Conservation (phyloP, 768 basidiomycete species). For the Phaffia tasmanica region DNA sequence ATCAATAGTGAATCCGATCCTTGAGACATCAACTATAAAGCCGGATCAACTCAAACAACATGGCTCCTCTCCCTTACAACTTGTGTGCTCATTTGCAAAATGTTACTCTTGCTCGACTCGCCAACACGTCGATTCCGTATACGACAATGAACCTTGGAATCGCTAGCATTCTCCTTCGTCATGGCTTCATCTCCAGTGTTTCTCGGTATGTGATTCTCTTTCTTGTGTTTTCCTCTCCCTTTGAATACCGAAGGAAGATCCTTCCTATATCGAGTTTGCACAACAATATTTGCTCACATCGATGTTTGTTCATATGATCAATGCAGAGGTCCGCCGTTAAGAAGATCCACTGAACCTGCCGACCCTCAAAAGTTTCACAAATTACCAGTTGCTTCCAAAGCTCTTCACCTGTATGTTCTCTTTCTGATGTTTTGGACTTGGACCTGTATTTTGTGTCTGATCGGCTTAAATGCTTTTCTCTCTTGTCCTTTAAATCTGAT, state of each 20-base stretch:
- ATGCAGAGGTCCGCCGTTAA: constrained; percentile 13
- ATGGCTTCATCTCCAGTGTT: constrained; percentile 73
- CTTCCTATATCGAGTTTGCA: background rate
- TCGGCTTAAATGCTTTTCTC: constrained; percentile 46
- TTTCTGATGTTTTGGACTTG: background rate
- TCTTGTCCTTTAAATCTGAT: constrained; percentile 48
- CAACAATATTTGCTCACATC: background rate
- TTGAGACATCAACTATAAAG: too few species aligned
- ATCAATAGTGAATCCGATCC: too few species aligned
- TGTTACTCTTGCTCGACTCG: constrained; percentile 77
- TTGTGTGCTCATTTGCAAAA: constrained; percentile 87
- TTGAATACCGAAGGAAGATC: background rate
- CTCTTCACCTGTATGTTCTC: constrained; percentile 20
- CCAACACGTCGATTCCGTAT: constrained; percentile 63
- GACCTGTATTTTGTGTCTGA: background rate
- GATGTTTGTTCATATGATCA: background rate
- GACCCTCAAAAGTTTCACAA: constrained; percentile 8
- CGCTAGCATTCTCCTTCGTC: constrained; percentile 77
- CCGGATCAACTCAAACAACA: too few species aligned
- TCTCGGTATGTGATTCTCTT: constrained; percentile 38
- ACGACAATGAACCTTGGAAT: constrained; percentile 83
- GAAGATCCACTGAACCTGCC: background rate
- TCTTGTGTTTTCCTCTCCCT: background rate
- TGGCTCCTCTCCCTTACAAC: constrained; percentile 48
- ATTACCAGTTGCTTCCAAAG: background rate